Evolutionary conservation across 768 basidiomycete genomes (phyloP).

Genomic region (Leccinum rimulosum): DNA sequence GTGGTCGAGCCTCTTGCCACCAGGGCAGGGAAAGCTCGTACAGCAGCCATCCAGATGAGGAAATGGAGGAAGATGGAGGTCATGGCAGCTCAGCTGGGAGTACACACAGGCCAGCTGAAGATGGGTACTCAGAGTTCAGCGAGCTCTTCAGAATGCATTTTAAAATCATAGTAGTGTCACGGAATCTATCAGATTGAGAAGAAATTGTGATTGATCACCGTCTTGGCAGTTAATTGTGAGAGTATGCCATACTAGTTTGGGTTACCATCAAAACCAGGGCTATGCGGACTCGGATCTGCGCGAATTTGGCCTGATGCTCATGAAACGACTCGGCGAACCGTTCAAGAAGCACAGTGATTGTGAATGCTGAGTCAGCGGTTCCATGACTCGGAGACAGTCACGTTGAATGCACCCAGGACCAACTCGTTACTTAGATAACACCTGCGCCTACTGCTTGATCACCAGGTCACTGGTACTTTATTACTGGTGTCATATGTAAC

Average conservation of each 20-base stretch:
- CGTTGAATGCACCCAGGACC: not conserved
- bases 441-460: not conserved
- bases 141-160: not conserved
- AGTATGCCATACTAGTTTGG: not conserved
- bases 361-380: too few species aligned
- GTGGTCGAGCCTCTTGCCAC: slow-evolving; percentile 21
- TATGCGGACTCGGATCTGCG: not conserved
- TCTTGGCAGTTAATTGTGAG: not conserved
- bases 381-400: not conserved
- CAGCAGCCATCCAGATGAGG: slow-evolving; percentile 9
- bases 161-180: not conserved
- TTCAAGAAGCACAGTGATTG: too few species aligned
- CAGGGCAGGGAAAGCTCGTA: slow-evolving; percentile 20
- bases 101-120: not conserved
- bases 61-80: not conserved
- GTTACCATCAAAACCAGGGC: not conserved
- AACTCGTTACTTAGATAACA: not conserved
- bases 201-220: not conserved
- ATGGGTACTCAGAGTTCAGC: not conserved
- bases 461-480: not conserved
- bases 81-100: slow-evolving; percentile 4
- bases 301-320: not conserved
- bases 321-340: too few species aligned
- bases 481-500: not conserved
- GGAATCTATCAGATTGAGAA: not conserved